Conservation (phyloP, 495 filamentous ascomycete genomes). For the Friedmanniomyces simplex region DNA sequence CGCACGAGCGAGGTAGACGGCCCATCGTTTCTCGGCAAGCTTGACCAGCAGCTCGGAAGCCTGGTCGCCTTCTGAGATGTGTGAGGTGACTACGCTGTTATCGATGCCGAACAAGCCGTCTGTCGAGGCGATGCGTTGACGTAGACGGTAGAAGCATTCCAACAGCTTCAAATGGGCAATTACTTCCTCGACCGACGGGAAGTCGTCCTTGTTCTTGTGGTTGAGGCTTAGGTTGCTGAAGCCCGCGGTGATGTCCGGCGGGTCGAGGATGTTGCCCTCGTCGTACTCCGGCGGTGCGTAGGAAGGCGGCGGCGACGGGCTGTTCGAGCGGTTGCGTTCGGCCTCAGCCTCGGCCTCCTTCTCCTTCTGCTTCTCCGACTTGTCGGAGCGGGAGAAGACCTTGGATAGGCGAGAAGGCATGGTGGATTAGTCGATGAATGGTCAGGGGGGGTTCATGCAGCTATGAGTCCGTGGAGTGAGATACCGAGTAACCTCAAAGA, state of each 20-base stretch:
- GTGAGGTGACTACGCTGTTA: constrained; percentile 2
- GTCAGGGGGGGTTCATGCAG: too few species aligned
- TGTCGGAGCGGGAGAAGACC: constrained; percentile 2
- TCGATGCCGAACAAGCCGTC: constrained; percentile 56
- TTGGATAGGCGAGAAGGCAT: constrained; percentile 7
- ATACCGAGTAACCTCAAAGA: too few species aligned
- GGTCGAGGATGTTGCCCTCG: constrained; percentile 3
- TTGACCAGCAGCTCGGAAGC: constrained; percentile 34
- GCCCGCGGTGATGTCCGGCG: constrained; percentile 14
- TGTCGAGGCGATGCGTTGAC: constrained; percentile 51
- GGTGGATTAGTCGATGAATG: too few species aligned
- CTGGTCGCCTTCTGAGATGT: constrained; percentile 12
- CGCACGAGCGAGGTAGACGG: constrained; percentile 61
- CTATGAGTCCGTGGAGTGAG: too few species aligned
- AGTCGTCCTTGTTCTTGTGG: background rate
- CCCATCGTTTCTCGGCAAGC: constrained; percentile 73
- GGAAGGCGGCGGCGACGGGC: background rate
- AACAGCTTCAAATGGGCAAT: constrained; percentile 71
- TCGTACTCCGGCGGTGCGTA: constrained; percentile 9
- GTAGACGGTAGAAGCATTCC: constrained; percentile 55
- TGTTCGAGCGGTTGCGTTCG: constrained; percentile 1
- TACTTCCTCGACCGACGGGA: constrained; percentile 38
- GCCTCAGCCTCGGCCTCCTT: constrained; percentile 56
- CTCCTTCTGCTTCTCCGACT: constrained; percentile 58
- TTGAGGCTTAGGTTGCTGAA: constrained; percentile 11